Evolutionary conservation across 2,329 filamentous ascomycete species (phyloP).

Genomic region (Aspergillus luchuensis): DNA sequence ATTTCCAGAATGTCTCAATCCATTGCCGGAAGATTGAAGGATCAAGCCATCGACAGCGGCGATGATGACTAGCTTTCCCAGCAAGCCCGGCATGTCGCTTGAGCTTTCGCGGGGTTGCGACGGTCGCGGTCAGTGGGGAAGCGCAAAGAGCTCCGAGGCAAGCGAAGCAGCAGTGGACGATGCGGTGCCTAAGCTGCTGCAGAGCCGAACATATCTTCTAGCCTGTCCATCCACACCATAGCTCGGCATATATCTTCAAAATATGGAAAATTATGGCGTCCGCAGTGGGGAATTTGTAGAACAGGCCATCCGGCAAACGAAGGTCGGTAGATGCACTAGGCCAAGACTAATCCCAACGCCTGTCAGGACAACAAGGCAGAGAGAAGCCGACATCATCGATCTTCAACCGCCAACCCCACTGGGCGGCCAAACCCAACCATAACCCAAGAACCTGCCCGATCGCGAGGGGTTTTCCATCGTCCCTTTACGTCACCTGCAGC

Average conservation of each 20-base stretch:
- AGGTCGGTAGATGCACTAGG: no score
- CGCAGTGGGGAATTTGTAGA: not conserved
- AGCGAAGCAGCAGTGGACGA: not conserved
- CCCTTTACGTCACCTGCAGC: slow-evolving; percentile 4
- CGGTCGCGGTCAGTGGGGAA: not conserved
- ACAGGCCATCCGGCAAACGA: not conserved
- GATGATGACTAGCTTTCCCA: slow-evolving; percentile 77
- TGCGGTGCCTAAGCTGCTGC: not conserved
- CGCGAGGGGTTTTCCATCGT: not conserved
- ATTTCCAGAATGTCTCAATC: slow-evolving; percentile 47
- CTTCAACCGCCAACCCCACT: slow-evolving; percentile 1
- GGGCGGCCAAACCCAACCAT: not conserved
- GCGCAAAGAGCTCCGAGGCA: slow-evolving; percentile 1
- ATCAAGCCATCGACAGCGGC: slow-evolving; percentile 81
- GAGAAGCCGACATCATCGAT: slow-evolving; percentile 7
- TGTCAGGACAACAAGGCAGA: not conserved
- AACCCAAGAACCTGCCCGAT: not conserved
- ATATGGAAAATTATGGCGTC: not conserved
- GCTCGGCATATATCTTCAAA: not conserved
- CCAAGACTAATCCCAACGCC: not conserved
- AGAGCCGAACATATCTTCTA: not conserved
- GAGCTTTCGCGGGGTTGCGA: slow-evolving; percentile 16
- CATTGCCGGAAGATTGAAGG: slow-evolving; percentile 68
- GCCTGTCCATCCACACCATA: not conserved
- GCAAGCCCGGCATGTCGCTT: slow-evolving; percentile 68